A percentile compares a stretch with the other conserved stretches of the same genome.
Conservation (phyloP, 2,329 filamentous ascomycete genomes). For the Penicillium paneum region DNA sequence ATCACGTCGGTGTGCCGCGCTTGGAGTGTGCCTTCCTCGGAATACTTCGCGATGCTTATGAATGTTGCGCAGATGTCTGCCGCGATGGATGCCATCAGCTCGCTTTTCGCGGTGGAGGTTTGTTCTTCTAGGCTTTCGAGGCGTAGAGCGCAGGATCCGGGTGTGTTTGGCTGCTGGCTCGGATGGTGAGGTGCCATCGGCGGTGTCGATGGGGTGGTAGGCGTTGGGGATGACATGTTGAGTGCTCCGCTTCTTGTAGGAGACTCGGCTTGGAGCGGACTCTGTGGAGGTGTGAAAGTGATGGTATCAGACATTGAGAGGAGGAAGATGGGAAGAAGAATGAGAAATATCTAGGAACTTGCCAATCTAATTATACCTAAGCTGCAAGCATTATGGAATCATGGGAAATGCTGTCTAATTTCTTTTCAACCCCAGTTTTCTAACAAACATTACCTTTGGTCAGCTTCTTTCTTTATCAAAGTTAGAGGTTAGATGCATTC, state of each 20-base stretch:
- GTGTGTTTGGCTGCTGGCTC: background rate
- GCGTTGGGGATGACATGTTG: constrained; percentile 2
- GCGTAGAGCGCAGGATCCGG: constrained; percentile 21
- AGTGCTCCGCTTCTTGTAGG: background rate
- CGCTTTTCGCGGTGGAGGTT: constrained; percentile 18
- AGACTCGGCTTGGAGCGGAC: background rate
- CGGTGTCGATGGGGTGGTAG: background rate
- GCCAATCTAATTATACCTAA: background rate
- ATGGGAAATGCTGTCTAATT: background rate
- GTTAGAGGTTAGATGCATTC: background rate
- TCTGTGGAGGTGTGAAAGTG: background rate
- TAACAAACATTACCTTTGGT: constrained; percentile 7
- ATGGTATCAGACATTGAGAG: background rate
- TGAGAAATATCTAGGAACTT: background rate
- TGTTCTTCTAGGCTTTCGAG: constrained; percentile 23
- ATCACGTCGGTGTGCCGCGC: constrained; percentile 24
- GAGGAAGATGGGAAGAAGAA: background rate
- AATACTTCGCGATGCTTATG: constrained; percentile 27
- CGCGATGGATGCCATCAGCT: constrained; percentile 27
- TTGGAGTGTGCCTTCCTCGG: constrained; percentile 24
- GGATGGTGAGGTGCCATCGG: background rate
- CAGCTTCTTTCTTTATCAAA: background rate
- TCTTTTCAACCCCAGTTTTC: background rate
- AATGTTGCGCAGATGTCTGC: constrained; percentile 32
- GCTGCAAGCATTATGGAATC: background rate